phyloP scores from a whole-genome alignment of 108 stramenopile species.

The Poteriospumella lacustris region DNA sequence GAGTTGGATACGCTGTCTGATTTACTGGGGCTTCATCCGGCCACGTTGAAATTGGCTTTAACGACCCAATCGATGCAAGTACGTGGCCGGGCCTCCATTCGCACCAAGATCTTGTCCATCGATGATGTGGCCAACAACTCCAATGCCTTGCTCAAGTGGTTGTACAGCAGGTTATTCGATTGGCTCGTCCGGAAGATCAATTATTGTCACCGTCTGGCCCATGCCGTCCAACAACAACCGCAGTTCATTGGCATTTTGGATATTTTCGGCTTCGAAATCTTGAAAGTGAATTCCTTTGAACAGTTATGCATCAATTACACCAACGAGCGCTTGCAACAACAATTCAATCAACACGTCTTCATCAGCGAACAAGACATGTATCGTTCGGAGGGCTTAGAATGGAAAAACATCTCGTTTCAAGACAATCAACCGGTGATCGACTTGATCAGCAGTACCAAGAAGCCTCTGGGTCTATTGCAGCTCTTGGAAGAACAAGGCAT shows the following conservation, averaged over 20 bases:
- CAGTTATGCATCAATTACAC: conserved; percentile 25
- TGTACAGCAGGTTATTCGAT: conserved; percentile 45
- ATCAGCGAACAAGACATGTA: conserved; percentile 3
- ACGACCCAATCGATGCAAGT: neutral
- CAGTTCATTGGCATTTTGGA: conserved; percentile 41
- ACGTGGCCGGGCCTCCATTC: neutral
- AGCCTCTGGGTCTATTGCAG: conserved; percentile 60
- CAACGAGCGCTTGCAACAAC: conserved; percentile 19
- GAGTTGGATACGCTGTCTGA: no score
- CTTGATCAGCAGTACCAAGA: conserved; percentile 47
- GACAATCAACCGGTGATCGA: conserved; percentile 48
- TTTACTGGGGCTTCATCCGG: no score
- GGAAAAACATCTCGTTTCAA: conserved; percentile 12
- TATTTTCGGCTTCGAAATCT: conserved; percentile 39
- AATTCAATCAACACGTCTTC: conserved; percentile 26
- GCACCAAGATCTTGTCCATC: neutral
- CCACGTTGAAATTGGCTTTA: no score
- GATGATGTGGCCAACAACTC: neutral
- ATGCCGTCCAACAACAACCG: neutral
- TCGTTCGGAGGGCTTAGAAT: conserved; percentile 2
- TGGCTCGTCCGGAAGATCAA: conserved; percentile 55
- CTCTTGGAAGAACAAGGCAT: conserved; percentile 71
- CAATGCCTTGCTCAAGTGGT: conserved; percentile 49
- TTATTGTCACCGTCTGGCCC: no score
- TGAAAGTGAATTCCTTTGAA: conserved; percentile 18